These are phyloP conservation scores for Ceratobasidium sp. DNA, from an alignment of 1,284 basidiomycete genomes.

Conservation along the genomic window DNA sequence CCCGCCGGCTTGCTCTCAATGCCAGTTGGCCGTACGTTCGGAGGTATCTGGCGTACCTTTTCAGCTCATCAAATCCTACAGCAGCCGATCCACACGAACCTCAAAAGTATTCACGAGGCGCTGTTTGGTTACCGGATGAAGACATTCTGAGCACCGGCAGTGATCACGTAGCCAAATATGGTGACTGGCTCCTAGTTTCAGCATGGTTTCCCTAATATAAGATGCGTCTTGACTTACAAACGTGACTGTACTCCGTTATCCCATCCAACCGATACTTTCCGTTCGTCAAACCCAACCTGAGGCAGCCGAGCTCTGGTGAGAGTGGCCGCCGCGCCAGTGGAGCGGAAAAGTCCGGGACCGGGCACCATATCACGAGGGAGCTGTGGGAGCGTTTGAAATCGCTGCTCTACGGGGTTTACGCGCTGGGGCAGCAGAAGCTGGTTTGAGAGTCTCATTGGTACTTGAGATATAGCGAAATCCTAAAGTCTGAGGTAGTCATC, in stretches of 20 bases:
- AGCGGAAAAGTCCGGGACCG: slow-evolving; percentile 17
- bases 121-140: slow-evolving; percentile 90
- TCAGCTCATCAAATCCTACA: slow-evolving; percentile 20
- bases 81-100: slow-evolving; percentile 52
- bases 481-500: not conserved
- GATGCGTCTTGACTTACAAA: slow-evolving; percentile 38
- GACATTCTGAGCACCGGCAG: slow-evolving; percentile 87
- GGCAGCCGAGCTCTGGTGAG: slow-evolving; percentile 30
- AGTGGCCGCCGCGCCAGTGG: not conserved
- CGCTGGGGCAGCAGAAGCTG: slow-evolving; percentile 13
- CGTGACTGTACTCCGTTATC: slow-evolving; percentile 47
- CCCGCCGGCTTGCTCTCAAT: slow-evolving; percentile 69
- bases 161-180: slow-evolving; percentile 82
- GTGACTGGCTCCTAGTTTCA: slow-evolving; percentile 55
- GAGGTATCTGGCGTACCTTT: slow-evolving; percentile 65
- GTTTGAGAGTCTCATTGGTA: slow-evolving; percentile 1
- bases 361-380: slow-evolving; percentile 9
- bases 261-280: slow-evolving; percentile 72
- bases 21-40: slow-evolving; percentile 69
- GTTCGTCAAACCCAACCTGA: slow-evolving; percentile 53
- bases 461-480: slow-evolving; percentile 12
- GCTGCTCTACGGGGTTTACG: slow-evolving; percentile 17
- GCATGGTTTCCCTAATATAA: not conserved
- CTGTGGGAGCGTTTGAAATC: slow-evolving; percentile 1
- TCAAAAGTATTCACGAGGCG: slow-evolving; percentile 85